Percentiles rank a stretch among this genome's conserved stretches.
Evolutionary conservation across 2,329 filamentous ascomycete species (phyloP).

Genomic region (Beauveria caledonica): DNA sequence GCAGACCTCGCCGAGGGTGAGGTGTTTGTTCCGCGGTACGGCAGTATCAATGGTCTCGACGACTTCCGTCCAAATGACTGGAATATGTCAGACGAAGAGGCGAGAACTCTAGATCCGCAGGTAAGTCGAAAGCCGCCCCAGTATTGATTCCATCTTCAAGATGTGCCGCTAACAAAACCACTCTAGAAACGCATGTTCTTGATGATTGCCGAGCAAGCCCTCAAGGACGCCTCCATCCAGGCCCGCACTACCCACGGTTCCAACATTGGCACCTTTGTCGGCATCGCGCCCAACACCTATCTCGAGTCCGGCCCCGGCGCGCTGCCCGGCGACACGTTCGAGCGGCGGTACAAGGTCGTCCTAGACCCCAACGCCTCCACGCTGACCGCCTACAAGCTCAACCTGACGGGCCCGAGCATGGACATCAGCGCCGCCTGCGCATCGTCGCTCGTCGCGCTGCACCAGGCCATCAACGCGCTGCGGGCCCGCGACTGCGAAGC

Average conservation of each 20-base stretch:
- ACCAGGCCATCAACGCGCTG: constrained; percentile 20
- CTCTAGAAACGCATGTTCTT: constrained; percentile 4
- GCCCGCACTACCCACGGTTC: neutral
- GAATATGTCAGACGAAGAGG: constrained; percentile 5
- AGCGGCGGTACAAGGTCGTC: constrained; percentile 4
- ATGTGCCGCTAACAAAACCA: neutral
- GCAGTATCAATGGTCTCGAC: neutral
- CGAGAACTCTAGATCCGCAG: neutral
- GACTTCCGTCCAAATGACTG: neutral
- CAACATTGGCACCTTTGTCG: constrained; percentile 17
- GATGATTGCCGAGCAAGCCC: neutral
- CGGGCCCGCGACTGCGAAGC: constrained; percentile 24
- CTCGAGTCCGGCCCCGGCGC: constrained; percentile 4
- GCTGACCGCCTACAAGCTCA: constrained; percentile 31
- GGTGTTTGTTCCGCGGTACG: constrained; percentile 3
- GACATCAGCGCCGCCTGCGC: constrained; percentile 29
- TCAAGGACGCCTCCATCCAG: neutral
- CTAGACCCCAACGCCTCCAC: constrained; percentile 25
- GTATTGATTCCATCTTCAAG: neutral
- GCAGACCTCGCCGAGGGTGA: neutral
- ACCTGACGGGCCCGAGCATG: constrained; percentile 27
- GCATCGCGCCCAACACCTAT: constrained; percentile 1
- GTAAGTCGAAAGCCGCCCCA: neutral
- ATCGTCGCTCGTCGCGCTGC: constrained; percentile 22
- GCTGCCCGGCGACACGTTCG: neutral